Evolutionary conservation across 495 filamentous ascomycete genomes (phyloP).

Genomic region (Tuber microsphaerosporum): DNA sequence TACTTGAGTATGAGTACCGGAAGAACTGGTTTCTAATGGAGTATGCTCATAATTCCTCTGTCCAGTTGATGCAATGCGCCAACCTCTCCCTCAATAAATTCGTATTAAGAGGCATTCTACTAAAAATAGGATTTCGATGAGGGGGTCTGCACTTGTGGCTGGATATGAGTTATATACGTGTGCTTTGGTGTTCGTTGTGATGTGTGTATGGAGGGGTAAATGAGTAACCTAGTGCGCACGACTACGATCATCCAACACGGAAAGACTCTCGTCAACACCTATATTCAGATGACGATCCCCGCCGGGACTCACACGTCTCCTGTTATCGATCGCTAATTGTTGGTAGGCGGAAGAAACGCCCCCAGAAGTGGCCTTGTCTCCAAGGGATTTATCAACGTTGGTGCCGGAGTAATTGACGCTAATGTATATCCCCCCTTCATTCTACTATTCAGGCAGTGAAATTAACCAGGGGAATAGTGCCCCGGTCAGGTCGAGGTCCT

Average conservation of each 20-base stretch:
- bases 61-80: background rate
- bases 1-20: background rate
- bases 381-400: conserved; percentile 90
- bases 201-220: background rate
- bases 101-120: too few relatives aligned
- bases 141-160: conserved; percentile 76
- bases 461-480: conserved; percentile 48
- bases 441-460: background rate
- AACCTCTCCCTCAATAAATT: background rate
- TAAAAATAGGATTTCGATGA: too few relatives aligned
- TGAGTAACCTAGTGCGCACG: conserved; percentile 50
- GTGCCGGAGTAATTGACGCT: conserved; percentile 93
- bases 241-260: conserved; percentile 71
- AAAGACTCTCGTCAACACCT: conserved; percentile 80
- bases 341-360: conserved; percentile 76
- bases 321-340: conserved; percentile 2
- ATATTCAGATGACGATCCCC: conserved; percentile 79
- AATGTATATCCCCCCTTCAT: conserved; percentile 45
- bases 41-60: background rate
- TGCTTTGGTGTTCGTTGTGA: background rate
- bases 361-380: conserved; percentile 84
- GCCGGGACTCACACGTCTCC: conserved; percentile 67
- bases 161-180: conserved; percentile 78
- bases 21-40: background rate
- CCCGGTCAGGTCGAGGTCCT: conserved; percentile 87